Percentiles rank a stretch among this genome's conserved stretches.
These are phyloP conservation scores for Pichia sp. DNA, from an alignment of 1,139 yeast genomes.

Conservation along the genomic window DNA sequence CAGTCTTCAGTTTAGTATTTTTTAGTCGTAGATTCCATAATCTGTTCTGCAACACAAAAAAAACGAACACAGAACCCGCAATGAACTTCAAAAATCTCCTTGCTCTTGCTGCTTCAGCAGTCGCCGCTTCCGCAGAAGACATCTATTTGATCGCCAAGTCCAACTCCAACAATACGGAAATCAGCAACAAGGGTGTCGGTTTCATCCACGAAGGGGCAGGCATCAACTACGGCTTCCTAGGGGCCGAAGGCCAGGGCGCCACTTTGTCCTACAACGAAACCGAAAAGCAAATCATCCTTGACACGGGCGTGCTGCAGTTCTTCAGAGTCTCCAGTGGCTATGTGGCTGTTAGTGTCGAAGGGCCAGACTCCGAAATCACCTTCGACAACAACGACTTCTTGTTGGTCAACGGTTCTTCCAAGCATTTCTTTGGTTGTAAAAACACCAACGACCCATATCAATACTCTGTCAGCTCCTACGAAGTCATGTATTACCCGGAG, in stretches of 20 bases:
- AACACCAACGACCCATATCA: conserved; percentile 29
- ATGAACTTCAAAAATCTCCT: conserved; percentile 4
- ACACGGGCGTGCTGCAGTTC: conserved; percentile 7
- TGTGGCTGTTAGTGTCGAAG: conserved; percentile 20
- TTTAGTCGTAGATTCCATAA: no score
- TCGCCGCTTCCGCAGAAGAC: conserved; percentile 20
- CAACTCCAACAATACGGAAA: conserved; percentile 14
- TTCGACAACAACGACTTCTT: conserved; percentile 23
- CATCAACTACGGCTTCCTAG: conserved; percentile 43
- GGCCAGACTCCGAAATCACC: conserved; percentile 12
- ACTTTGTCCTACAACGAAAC: conserved; percentile 16
- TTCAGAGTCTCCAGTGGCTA: conserved; percentile 11
- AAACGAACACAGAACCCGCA: neutral
- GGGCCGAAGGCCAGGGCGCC: conserved; percentile 10
- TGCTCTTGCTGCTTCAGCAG: conserved; percentile 22
- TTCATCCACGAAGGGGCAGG: conserved; percentile 55
- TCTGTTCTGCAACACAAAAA: neutral
- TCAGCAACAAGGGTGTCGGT: conserved; percentile 31
- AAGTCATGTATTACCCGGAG: conserved; percentile 25
- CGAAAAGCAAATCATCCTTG: neutral
- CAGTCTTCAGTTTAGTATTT: no score
- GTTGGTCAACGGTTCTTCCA: conserved; percentile 24
- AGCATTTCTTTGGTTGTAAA: conserved; percentile 29
- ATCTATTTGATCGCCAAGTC: conserved; percentile 29
- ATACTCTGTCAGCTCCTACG: conserved; percentile 21